Evolutionary conservation across 2,329 filamentous ascomycete genomes (phyloP), one percentile per base, ranked within the genome.

Genomic region (Exophiala sideris): DNA sequence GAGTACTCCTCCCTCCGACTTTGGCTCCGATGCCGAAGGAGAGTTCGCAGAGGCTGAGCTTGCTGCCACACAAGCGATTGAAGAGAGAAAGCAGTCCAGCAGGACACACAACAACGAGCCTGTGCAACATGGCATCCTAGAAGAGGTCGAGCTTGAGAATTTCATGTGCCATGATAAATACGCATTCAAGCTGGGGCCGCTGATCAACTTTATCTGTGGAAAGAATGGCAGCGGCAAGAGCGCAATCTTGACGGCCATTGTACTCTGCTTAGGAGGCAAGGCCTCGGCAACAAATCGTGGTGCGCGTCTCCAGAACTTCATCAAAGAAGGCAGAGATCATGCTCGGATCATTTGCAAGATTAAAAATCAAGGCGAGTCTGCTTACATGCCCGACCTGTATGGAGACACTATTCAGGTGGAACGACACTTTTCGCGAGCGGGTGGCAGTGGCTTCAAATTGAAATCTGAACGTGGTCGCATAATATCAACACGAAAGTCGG

Each of bases 201-300:
- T 96, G 35, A 95, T 99, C 70, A 99, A 99, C 71, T 99, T 99
- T 72, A 91, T 99, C 58, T 91, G 96, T 51, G 94, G 94, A 12
- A 91, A 96, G 70, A 99, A 99, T 68, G 94, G 94, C 32, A 97
- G 92, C 68, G 94, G 94, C 34, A 99, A 99, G 75, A 99, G 94
- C 69, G 94, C 94, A 2, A 87, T 97, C 11, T 75, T 99, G 24
- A 97, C 94, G 0, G 94, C 91, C 3, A 83, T 99, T 60, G 96
- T 91, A 0, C 79, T 99, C 33, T 97, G 94, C 66, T 78, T 99
- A n/a, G 94, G 94, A 56, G 92, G 89, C 16, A 97, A 96, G 70
- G 91, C 94, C 1, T 89, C 89, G 50, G 84, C 89, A 12, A 97
- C 94, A 3, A 97, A 97, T 66, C 87, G 94, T 60, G 94, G 91